Percentiles rank a stretch among this genome's conserved stretches.
phyloP scores from a whole-genome alignment of 1,139 yeast species.

The Kluyveromyces marxianus region DNA sequence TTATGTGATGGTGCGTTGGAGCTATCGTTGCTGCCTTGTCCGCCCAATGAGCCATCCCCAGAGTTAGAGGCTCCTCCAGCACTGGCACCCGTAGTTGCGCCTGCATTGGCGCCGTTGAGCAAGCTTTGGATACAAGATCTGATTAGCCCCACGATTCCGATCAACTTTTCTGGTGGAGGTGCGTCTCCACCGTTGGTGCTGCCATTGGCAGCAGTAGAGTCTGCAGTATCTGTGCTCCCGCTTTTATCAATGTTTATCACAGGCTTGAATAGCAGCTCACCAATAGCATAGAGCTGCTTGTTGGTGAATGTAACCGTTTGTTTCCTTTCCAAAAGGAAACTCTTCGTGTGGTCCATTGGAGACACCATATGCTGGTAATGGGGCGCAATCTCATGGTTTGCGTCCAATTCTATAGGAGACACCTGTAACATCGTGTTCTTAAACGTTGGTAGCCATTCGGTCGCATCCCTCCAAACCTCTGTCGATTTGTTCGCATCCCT shows the following conservation, averaged over 20 bases:
- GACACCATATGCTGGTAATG: slow-evolving; percentile 10
- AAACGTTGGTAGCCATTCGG: slow-evolving; percentile 28
- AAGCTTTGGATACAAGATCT: slow-evolving; percentile 4
- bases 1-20: background rate
- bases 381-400: slow-evolving; percentile 8
- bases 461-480: slow-evolving; percentile 22
- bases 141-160: slow-evolving; percentile 1
- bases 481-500: slow-evolving; percentile 9
- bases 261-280: slow-evolving; percentile 27
- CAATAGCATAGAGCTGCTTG: slow-evolving; percentile 20
- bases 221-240: background rate
- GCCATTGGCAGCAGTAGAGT: background rate
- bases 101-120: background rate
- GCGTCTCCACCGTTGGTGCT: background rate
- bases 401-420: slow-evolving; percentile 24
- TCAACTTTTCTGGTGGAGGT: background rate
- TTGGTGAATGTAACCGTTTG: slow-evolving; percentile 18
- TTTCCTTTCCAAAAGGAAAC: slow-evolving; percentile 17
- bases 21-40: background rate
- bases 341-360: slow-evolving; percentile 20
- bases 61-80: background rate
- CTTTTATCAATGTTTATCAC: slow-evolving; percentile 6
- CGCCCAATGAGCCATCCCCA: background rate
- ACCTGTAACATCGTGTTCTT: slow-evolving; percentile 23
- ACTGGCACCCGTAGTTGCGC: background rate